Conservation (phyloP, 305 asterid species). For the Solanum hybrid region DNA sequence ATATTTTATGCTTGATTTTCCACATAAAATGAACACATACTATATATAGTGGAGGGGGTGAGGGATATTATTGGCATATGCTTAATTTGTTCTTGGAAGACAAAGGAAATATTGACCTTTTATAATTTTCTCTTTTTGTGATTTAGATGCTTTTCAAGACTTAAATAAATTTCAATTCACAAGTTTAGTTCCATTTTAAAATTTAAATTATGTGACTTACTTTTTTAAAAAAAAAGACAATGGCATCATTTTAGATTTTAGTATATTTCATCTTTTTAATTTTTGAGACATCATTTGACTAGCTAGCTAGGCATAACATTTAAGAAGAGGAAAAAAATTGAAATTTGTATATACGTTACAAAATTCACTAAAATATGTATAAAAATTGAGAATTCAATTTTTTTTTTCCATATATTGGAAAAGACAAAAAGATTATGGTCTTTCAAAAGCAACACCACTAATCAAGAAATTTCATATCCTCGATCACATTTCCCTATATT, state of each 20-base stretch:
- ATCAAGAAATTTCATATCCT: neutral
- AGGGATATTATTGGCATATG: neutral
- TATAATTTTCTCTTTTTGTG: neutral
- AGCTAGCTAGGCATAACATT: neutral
- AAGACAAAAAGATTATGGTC: neutral
- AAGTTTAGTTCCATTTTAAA: neutral
- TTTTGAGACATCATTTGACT: neutral
- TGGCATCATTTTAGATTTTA: neutral
- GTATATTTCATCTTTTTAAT: neutral
- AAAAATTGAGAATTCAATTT: neutral
- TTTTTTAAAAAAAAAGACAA: neutral
- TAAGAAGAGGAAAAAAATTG: too few species aligned
- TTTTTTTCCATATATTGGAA: neutral
- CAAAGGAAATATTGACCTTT: neutral
- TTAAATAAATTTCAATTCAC: neutral
- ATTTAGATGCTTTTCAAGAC: neutral
- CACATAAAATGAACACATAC: too few species aligned
- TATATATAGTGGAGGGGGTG: neutral
- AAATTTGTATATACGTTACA: neutral
- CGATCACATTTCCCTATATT: neutral
- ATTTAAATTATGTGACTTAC: neutral
- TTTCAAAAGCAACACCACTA: neutral
- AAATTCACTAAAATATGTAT: neutral
- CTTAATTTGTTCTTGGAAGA: neutral
- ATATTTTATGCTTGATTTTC: too few species aligned